phyloP scores from a whole-genome alignment of 2,329 filamentous ascomycete species.

The Hymenoscyphus infarciens region DNA sequence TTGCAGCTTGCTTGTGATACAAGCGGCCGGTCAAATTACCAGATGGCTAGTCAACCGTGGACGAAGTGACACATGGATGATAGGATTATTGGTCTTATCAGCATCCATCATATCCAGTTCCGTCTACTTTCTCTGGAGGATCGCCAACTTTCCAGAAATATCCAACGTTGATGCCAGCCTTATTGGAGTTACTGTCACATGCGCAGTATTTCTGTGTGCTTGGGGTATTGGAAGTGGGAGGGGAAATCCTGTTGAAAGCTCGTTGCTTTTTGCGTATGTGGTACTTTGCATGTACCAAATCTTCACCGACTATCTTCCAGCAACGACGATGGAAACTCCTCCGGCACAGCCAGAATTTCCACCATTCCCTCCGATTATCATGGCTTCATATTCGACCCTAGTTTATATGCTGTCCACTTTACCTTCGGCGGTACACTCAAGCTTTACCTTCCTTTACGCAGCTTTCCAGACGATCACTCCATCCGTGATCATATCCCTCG shows the following conservation, averaged over 20 bases:
- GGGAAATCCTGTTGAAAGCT: constrained; percentile 93
- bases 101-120: constrained; percentile 90
- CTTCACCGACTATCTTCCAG: constrained; percentile 92
- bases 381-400: constrained; percentile 94
- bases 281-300: constrained; percentile 99
- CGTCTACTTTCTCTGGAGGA: constrained; percentile 93
- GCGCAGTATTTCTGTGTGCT: constrained; percentile 84
- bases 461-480: constrained; percentile 95
- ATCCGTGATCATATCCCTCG: constrained; percentile 90
- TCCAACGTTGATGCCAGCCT: constrained; percentile 88
- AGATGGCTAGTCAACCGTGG: constrained; percentile 92
- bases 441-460: constrained; percentile 80
- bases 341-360: constrained; percentile 80
- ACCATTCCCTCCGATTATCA: constrained; percentile 94
- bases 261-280: constrained; percentile 91
- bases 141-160: constrained; percentile 89
- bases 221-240: constrained; percentile 93
- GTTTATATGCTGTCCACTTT: constrained; percentile 78
- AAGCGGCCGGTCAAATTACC: constrained; percentile 90
- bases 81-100: constrained; percentile 80
- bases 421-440: constrained; percentile 79
- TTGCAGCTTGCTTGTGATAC: constrained; percentile 92
- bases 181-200: constrained; percentile 89
- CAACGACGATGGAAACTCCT: constrained; percentile 53
- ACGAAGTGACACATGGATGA: constrained; percentile 95